Conservation (phyloP, 495 filamentous ascomycete genomes). For the Halenospora varia region DNA sequence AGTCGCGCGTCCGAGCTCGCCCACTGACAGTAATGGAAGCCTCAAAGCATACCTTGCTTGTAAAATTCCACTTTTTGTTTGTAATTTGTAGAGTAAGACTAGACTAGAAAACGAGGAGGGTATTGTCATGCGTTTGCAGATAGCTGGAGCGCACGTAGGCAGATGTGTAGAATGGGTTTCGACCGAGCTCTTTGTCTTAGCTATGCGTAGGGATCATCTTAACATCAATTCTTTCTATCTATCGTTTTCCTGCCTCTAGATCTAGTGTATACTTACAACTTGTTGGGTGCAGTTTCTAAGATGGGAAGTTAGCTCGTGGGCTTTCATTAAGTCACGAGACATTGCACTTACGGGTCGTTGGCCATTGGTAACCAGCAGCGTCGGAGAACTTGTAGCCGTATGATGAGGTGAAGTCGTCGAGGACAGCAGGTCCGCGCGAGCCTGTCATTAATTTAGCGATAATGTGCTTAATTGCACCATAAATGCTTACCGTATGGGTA, state of each 20-base stretch:
- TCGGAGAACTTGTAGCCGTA: conserved; percentile 99
- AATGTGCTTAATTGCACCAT: background rate
- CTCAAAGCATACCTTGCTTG: too few relatives aligned
- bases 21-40: too few relatives aligned
- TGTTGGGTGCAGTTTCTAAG: conserved; percentile 22
- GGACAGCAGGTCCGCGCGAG: conserved; percentile 90
- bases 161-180: background rate
- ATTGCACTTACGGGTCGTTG: conserved; percentile 51
- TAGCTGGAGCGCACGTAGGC: too few relatives aligned
- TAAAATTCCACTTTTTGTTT: too few relatives aligned
- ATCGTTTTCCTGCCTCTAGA: conserved; percentile 4
- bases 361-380: conserved; percentile 94
- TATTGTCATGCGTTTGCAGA: background rate
- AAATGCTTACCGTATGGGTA: conserved; percentile 91
- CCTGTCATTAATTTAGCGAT: conserved; percentile 48
- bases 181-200: background rate
- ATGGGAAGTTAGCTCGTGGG: background rate
- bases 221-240: conserved; percentile 15
- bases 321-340: background rate
- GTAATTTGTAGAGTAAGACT: too few relatives aligned
- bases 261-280: conserved; percentile 24
- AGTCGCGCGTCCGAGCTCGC: too few relatives aligned
- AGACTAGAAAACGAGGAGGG: background rate
- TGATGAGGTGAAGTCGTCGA: conserved; percentile 96
- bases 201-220: background rate